Base-by-base conservation (phyloP, 2,329 filamentous ascomycete species). In the Blastomyces parvus region DNA sequence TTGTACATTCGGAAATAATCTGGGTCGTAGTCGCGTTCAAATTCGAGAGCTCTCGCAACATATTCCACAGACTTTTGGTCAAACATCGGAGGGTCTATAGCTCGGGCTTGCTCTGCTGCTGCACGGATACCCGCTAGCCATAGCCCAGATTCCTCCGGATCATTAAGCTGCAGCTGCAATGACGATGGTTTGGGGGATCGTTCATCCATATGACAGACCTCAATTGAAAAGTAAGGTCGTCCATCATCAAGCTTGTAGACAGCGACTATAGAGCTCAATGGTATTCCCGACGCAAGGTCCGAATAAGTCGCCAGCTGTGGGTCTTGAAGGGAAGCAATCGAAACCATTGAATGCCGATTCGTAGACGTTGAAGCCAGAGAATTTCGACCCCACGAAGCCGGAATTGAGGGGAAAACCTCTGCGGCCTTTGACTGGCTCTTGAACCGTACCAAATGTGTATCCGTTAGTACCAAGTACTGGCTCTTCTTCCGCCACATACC, bases 401-500 rank as follows among this genome's bases (percentile, higher is more conserved):
- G 77, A 60, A 84, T 81, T 5, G 74, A 78, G 56, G 82, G 80
- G 68, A 89, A 89, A 48, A 80, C 77, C 64, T 89, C 87, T 36
- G 82, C 79, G 14, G 87, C 87, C 71, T 87, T 87, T 55, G 79
- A 76, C 67, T 88, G 85, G 69, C 78, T 87, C 73, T 89, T 88
- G 77, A 87, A 89, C 14, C 87, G 82, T 62, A 89, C 76, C 62
- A 90, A 75, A 72, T 89, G 85, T 6, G 82, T 83, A 67, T 89
- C 87, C 7, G 86, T 90, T 67, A 90, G 77, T 17, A 89, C 87
- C 62, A 90, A 77, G 69, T 88, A 90, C 72, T 89, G 86, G 74
- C 86, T 88, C 76, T 88, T 88, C 76, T 88, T 88, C 71, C 86
- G 80, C 74, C 89, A 88, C 80, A 89, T 84, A 64, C 84, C 83